These are phyloP conservation scores for Chlorella sp. DNA, from an alignment of 139 green algal genomes.

Conservation along the genomic window DNA sequence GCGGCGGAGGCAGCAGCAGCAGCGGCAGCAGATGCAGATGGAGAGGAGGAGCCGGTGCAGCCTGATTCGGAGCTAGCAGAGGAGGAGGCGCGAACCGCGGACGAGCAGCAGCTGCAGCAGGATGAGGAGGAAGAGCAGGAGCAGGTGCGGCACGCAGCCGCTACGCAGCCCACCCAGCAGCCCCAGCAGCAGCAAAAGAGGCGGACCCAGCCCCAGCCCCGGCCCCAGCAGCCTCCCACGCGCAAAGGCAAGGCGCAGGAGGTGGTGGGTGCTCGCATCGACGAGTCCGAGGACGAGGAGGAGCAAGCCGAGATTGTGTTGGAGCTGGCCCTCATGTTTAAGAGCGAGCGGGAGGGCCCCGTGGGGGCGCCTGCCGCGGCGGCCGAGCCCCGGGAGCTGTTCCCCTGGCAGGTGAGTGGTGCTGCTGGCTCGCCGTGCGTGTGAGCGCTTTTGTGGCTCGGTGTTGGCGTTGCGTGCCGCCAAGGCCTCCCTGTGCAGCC, in stretches of 20 bases:
- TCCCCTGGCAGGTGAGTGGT: background rate
- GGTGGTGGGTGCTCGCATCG: too few relatives aligned
- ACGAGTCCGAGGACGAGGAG: background rate
- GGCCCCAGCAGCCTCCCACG: background rate
- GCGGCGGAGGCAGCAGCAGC: background rate
- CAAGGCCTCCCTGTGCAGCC: background rate
- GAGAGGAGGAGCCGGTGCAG: background rate
- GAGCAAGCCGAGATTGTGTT: background rate
- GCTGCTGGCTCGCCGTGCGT: background rate
- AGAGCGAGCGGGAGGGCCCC: too few relatives aligned
- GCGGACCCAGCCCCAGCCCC: background rate
- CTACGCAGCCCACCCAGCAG: background rate
- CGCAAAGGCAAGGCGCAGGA: background rate
- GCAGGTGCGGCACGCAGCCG: background rate
- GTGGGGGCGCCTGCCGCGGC: too few relatives aligned
- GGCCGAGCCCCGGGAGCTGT: too few relatives aligned
- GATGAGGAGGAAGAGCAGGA: background rate
- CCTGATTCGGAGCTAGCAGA: background rate
- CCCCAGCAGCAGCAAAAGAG: background rate
- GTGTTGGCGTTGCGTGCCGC: background rate
- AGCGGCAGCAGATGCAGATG: background rate
- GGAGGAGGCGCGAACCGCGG: too few relatives aligned
- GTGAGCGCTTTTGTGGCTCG: background rate
- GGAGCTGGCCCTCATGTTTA: too few relatives aligned
- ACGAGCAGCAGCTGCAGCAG: too few relatives aligned